Evolutionary conservation across 2,329 filamentous ascomycete genomes (phyloP).

Genomic region (Aspergillus phoenicis): DNA sequence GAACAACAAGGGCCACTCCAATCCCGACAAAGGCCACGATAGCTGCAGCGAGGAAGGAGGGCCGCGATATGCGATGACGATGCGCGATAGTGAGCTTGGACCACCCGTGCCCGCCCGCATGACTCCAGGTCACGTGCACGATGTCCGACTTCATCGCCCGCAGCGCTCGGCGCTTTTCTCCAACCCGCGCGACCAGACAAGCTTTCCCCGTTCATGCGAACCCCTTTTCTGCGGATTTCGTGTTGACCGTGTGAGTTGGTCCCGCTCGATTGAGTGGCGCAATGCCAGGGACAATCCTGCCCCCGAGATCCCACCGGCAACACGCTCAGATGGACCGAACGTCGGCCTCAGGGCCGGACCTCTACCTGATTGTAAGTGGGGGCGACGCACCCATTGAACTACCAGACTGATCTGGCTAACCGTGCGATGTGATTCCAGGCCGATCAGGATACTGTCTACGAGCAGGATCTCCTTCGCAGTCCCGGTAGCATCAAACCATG

Average conservation of each 20-base stretch:
- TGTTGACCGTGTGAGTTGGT: constrained; percentile 38
- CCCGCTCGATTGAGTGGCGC: constrained; percentile 45
- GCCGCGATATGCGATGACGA: constrained; percentile 28
- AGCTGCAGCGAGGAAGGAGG: constrained; percentile 14
- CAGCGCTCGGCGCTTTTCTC: constrained; percentile 19
- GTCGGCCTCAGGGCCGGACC: constrained; percentile 44
- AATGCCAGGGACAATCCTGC: constrained; percentile 55
- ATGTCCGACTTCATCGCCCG: constrained; percentile 31
- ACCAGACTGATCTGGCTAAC: constrained; percentile 34
- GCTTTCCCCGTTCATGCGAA: constrained; percentile 31
- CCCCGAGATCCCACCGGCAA: constrained; percentile 48
- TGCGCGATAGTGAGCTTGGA: constrained; percentile 21
- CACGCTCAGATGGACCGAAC: constrained; percentile 48
- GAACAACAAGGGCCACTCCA: constrained; percentile 1
- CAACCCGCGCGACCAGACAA: constrained; percentile 31
- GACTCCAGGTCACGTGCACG: constrained; percentile 30
- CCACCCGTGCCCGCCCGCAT: constrained; percentile 22
- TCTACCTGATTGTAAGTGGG: constrained; percentile 50
- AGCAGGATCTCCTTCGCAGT: constrained; percentile 90
- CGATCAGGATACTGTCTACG: constrained; percentile 91
- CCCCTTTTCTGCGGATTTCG: constrained; percentile 25
- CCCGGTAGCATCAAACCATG: constrained; percentile 86
- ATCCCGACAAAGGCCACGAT: constrained; percentile 20
- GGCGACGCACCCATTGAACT: neutral
- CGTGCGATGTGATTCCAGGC: constrained; percentile 55